A percentile compares a stretch with the other conserved stretches of the same genome.
Conservation (phyloP, 345 rosid species). For the Carallia pectinifolia region DNA sequence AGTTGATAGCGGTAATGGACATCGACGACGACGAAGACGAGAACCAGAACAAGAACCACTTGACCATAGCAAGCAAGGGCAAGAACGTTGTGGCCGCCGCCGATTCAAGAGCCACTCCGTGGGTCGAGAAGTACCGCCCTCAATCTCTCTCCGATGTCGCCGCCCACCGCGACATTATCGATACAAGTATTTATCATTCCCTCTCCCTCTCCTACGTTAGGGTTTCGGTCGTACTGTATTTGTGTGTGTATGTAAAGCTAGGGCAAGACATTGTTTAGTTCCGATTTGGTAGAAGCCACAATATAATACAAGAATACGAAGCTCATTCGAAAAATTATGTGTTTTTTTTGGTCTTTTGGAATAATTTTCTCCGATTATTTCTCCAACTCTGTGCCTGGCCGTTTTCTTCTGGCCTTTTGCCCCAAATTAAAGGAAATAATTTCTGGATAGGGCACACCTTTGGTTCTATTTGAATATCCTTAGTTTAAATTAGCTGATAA, state of each 20-base stretch:
- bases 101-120: constrained; percentile 62
- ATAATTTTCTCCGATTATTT: no score
- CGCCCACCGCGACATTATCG: constrained; percentile 96
- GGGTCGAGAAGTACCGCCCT: constrained; percentile 99
- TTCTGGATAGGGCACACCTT: no score
- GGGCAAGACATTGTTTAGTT: not conserved
- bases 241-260: not conserved
- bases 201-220: not conserved
- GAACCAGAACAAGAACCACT: constrained; percentile 18
- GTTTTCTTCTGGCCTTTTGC: no score
- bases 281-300: not conserved
- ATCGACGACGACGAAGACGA: constrained; percentile 50
- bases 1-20: constrained; percentile 56
- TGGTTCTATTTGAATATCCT: no score
- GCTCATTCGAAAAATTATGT: no score
- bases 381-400: no score
- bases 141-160: constrained; percentile 93
- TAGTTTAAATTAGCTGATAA: no score
- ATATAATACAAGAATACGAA: no score
- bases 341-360: no score
- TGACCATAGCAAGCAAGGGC: constrained; percentile 43
- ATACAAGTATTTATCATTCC: constrained; percentile 60
- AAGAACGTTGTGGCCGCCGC: constrained; percentile 42
- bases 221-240: constrained; percentile 3
- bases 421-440: no score